Base-by-base conservation (phyloP, 768 basidiomycete species). In the Mrakia frigida region DNA sequence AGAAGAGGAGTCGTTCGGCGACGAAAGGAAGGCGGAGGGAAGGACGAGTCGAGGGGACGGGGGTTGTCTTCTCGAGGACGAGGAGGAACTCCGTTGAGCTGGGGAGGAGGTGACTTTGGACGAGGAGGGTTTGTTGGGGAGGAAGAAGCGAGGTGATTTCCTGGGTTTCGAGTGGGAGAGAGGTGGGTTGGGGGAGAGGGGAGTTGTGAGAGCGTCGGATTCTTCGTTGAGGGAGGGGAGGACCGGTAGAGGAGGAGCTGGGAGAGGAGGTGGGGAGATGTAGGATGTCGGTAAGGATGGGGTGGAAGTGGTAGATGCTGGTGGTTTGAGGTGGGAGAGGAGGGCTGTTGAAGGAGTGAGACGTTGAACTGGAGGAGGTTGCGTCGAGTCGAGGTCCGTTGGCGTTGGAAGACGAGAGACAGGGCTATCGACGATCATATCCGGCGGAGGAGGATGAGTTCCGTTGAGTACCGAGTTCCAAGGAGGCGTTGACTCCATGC, bases 281-380 rank as follows among this genome's bases (percentile, higher is more conserved):
- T 35, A 39, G 2, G 39, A 41, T 11, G 65, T 7, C 3, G 46
- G 46, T 50, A 23, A 9, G 25, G 65, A 25, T 2, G 43, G 65
- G 11, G 43, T 18, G 2, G 37, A 68, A 13, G 65, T 7, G 13
- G 37, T 25, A 6, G 35, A 16, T 6, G n/a, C n/a, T n/a, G 65
- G 21, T 21, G 65, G 65, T n/a, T 35, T 39, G 65, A 39, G 39
- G 9, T 68, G 65, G 35, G 21, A 37, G 21, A 68, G 33, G 16
- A 74, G 63, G 50, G 63, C 61, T 18, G 28, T 74, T 0, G 73
- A 74, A n/a, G 73, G 73, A 13, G 73, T 74, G 43, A 74, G 73
- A 28, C 73, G 61, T 21, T 63, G 43, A 23, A 74, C 16, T 23
- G 65, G 65, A 39, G 63, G 63, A 67, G 37, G 39, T 18, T 25